A percentile compares a stretch with the other conserved stretches of the same genome.
Evolutionary conservation across 2,329 filamentous ascomycete genomes (phyloP).

Genomic region (Dactylellina drechsleri): DNA sequence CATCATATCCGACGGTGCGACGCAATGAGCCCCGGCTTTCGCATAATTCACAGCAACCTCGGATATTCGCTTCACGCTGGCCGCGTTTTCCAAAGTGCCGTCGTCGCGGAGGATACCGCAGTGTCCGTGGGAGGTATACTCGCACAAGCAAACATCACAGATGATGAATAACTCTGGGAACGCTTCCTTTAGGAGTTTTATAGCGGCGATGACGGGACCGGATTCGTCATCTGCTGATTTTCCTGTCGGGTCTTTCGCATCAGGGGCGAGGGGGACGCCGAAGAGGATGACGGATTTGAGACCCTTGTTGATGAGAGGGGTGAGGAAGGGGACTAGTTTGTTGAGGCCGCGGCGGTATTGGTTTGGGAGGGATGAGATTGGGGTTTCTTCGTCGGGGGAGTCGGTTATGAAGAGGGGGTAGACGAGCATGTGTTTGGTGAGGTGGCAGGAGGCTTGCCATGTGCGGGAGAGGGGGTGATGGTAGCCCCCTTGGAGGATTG

Average conservation of each 20-base stretch:
- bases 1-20: slow-evolving; percentile 98
- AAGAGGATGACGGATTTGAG: slow-evolving; percentile 94
- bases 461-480: slow-evolving; percentile 80
- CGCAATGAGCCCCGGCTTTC: slow-evolving; percentile 93
- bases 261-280: slow-evolving; percentile 83
- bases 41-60: slow-evolving; percentile 99
- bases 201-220: slow-evolving; percentile 88
- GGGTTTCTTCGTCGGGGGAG: slow-evolving; percentile 87
- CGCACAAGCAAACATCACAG: slow-evolving; percentile 94
- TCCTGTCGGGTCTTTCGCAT: slow-evolving; percentile 88
- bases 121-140: slow-evolving; percentile 98
- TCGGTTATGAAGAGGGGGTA: slow-evolving; percentile 98
- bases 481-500: slow-evolving; percentile 84
- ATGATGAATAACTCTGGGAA: slow-evolving; percentile 93
- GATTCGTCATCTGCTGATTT: slow-evolving; percentile 91
- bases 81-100: slow-evolving; percentile 87
- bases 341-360: slow-evolving; percentile 87
- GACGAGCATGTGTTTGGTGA: slow-evolving; percentile 98
- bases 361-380: slow-evolving; percentile 89
- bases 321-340: slow-evolving; percentile 82
- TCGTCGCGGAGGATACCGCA: slow-evolving; percentile 96
- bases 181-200: slow-evolving; percentile 81
- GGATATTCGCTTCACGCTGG: slow-evolving; percentile 92
- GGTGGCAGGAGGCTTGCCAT: slow-evolving; percentile 85
- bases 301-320: slow-evolving; percentile 87